Evolutionary conservation across 2,329 filamentous ascomycete genomes (phyloP).

Genomic region (Volutella citrinella): DNA sequence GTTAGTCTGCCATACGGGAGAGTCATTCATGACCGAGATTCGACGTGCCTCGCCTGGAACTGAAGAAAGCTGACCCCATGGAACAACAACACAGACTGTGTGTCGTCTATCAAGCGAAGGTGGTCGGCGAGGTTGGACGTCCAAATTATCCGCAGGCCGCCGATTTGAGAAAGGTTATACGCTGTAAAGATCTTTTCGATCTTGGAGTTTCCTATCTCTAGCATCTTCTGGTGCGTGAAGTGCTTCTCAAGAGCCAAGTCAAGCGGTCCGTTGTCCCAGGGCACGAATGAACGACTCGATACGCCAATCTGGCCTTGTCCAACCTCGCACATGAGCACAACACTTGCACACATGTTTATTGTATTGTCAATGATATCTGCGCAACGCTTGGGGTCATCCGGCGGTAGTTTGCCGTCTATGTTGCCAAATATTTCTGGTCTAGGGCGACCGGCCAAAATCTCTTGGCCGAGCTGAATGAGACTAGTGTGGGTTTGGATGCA

Average conservation of each 20-base stretch:
- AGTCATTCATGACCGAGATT: too few relatives aligned
- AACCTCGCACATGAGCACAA: constrained; percentile 1
- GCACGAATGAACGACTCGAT: neutral
- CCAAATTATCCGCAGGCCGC: constrained; percentile 32
- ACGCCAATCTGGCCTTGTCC: constrained; percentile 1
- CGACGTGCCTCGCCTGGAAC: too few relatives aligned
- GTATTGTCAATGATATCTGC: neutral
- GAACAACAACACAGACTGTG: constrained; percentile 37
- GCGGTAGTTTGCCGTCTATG: too few relatives aligned
- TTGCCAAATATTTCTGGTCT: too few relatives aligned
- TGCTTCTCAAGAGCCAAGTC: neutral
- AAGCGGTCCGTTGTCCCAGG: neutral
- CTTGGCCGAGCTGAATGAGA: too few relatives aligned
- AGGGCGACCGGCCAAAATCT: too few relatives aligned
- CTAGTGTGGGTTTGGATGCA: too few relatives aligned
- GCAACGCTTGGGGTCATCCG: too few relatives aligned
- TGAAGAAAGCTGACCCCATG: constrained; percentile 39
- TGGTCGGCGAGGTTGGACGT: constrained; percentile 42
- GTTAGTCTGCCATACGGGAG: too few relatives aligned
- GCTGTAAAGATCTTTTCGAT: constrained; percentile 4
- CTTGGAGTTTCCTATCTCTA: neutral
- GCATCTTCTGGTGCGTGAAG: neutral
- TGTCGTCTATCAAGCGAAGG: constrained; percentile 35
- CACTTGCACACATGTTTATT: neutral
- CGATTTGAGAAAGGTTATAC: constrained; percentile 23